Conservation (phyloP, 495 filamentous ascomycete species). For the Xylaria palmicola region DNA sequence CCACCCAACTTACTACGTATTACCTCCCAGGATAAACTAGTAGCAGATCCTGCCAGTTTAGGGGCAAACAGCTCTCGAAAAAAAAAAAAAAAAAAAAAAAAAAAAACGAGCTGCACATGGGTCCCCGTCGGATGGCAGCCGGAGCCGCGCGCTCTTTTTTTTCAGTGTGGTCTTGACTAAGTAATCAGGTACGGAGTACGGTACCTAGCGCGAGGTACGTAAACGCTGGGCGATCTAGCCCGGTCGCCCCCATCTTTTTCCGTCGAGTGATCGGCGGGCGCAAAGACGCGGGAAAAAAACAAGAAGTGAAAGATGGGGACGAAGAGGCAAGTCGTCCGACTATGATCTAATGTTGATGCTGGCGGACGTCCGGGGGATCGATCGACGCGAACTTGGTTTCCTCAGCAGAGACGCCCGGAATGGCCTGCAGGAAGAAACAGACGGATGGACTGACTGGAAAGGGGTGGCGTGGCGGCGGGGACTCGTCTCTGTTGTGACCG, state of each 20-base stretch:
- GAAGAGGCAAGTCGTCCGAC: neutral
- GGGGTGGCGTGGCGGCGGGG: neutral
- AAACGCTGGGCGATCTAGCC: neutral
- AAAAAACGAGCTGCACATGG: constrained; percentile 2
- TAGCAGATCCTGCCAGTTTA: constrained; percentile 7
- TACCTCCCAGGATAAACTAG: constrained; percentile 3
- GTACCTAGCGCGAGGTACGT: neutral
- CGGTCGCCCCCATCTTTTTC: neutral
- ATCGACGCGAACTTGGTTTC: neutral
- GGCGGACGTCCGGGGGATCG: neutral
- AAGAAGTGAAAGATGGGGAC: neutral
- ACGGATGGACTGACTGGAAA: neutral
- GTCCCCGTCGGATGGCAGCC: neutral
- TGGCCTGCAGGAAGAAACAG: neutral
- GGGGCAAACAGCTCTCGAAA: too few species aligned
- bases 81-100: too few species aligned
- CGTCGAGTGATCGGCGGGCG: constrained; percentile 1
- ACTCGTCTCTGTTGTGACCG: too few species aligned
- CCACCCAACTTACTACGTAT: too few species aligned
- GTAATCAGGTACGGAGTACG: too few species aligned
- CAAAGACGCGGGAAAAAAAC: neutral
- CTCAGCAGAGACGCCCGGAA: neutral
- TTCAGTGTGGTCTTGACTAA: neutral
- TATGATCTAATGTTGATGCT: neutral
- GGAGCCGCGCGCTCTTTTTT: neutral